Base-by-base conservation (phyloP, 2,329 filamentous ascomycete genomes). In the Penicillium sp. region DNA sequence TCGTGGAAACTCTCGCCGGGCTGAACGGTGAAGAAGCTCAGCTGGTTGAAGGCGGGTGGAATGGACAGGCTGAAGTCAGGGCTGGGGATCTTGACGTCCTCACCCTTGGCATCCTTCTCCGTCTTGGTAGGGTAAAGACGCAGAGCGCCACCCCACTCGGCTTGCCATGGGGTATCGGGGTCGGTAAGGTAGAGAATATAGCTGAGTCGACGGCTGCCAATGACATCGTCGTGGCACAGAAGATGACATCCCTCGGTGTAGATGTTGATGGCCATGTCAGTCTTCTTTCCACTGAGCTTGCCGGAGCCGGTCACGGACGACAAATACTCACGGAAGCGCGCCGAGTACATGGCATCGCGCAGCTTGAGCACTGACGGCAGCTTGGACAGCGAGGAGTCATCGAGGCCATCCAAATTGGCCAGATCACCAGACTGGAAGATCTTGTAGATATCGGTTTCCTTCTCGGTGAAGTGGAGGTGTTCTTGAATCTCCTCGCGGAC, bases 391-490 rank as follows among this genome's bases (percentile, higher is more conserved):
- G 92, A 91, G 7, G 86, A 85, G 68, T 95, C 87, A 56, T 95
- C 90, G 39, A 99, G 83, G 22, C 94, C 94, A 73, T 96, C 92
- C 52, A 99, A 84, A 74, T 99, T 99, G 42, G 94, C 94, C 30
- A 99, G 82, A 71, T 99, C 94, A 60, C 94, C 94, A 4, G 92
- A 97, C 78, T 99, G 94, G 80, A 96, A 92, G 68, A 99, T 97
- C 75, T 95, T 96, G 82, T 99, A 99, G 64, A 99, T 99, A 72
- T 99, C 94, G 43, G 94, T 99, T 74, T 99, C 94, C 74, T 99
- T 99, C 63, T 92, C 92, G 11, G 94, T 96, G 76, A 99, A 99
- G 61, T 89, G 86, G 61, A 99, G 89, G 68, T 96, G 92, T 62
- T 88, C 81, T 72, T 87, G 87, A 72, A 97, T 92, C 76, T 99